These are phyloP conservation scores for Petunia hybrid DNA, from an alignment of 305 asterid species.

Conservation along the genomic window DNA sequence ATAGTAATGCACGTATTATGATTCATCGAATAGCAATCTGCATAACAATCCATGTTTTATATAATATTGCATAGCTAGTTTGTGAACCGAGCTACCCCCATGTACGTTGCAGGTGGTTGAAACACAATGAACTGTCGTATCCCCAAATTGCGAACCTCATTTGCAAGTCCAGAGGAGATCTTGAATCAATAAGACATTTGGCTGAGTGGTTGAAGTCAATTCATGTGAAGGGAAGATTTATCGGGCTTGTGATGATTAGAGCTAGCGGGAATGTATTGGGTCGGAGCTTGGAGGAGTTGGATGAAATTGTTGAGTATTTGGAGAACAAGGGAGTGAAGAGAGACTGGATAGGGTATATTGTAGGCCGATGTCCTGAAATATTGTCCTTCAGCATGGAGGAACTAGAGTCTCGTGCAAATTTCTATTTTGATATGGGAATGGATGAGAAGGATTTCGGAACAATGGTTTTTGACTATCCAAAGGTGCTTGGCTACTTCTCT, in stretches of 20 bases:
- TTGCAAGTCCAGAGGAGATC: slow-evolving; percentile 71
- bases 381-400: slow-evolving; percentile 78
- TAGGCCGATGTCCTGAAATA: slow-evolving; percentile 84
- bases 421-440: slow-evolving; percentile 84
- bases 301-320: slow-evolving; percentile 63
- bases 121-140: slow-evolving; percentile 79
- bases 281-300: slow-evolving; percentile 63
- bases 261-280: slow-evolving; percentile 60
- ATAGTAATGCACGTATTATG: not conserved
- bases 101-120: slow-evolving; percentile 80
- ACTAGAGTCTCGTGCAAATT: slow-evolving; percentile 62
- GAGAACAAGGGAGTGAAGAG: slow-evolving; percentile 77
- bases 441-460: slow-evolving; percentile 84
- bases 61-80: not conserved
- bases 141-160: slow-evolving; percentile 90
- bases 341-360: slow-evolving; percentile 91
- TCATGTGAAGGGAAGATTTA: slow-evolving; percentile 81
- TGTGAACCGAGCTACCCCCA: not conserved
- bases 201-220: slow-evolving; percentile 82
- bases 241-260: slow-evolving; percentile 73
- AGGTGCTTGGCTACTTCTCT: slow-evolving; percentile 80
- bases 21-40: not conserved
- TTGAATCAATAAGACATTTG: slow-evolving; percentile 56
- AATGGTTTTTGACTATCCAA: slow-evolving; percentile 91
- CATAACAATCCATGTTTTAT: not conserved